phyloP scores from a whole-genome alignment of 2,329 filamentous ascomycete species.

The Sporothrix humicola region DNA sequence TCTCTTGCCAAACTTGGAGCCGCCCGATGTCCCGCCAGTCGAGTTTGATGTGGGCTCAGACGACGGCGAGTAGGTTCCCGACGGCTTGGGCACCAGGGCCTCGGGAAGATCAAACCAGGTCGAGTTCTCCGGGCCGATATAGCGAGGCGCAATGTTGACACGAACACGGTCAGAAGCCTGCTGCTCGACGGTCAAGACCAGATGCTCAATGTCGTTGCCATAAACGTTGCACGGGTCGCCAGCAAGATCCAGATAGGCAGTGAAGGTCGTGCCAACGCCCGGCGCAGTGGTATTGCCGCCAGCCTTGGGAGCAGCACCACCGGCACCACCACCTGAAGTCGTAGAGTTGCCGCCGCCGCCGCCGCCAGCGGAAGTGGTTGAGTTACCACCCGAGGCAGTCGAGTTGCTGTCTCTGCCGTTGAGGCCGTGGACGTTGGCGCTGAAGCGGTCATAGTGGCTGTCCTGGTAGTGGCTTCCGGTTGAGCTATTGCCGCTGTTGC shows the following conservation, averaged over 20 bases:
- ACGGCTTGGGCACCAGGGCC: slow-evolving; percentile 64
- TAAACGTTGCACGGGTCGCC: slow-evolving; percentile 77
- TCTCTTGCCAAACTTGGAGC: slow-evolving; percentile 1
- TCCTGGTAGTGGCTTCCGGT: slow-evolving; percentile 2
- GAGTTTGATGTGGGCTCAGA: background rate
- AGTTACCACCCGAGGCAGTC: background rate
- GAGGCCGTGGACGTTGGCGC: slow-evolving; percentile 44
- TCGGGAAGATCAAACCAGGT: slow-evolving; percentile 73
- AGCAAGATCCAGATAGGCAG: slow-evolving; percentile 71
- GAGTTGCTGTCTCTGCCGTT: slow-evolving; percentile 39
- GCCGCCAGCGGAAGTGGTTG: background rate
- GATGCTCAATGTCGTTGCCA: slow-evolving; percentile 71
- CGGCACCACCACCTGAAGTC: background rate
- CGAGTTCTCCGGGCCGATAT: slow-evolving; percentile 64
- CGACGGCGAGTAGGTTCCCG: slow-evolving; percentile 33
- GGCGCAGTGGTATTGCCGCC: background rate
- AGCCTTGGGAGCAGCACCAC: slow-evolving; percentile 39
- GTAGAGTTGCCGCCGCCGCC: background rate
- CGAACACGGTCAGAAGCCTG: slow-evolving; percentile 62
- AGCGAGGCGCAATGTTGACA: slow-evolving; percentile 70
- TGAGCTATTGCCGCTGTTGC: slow-evolving; percentile 4
- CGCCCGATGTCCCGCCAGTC: background rate
- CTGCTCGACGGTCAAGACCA: slow-evolving; percentile 68
- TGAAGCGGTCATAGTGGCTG: background rate
- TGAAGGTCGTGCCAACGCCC: slow-evolving; percentile 50